phyloP scores from a whole-genome alignment of 306 rosid species.

The Potentilla sterilis region DNA sequence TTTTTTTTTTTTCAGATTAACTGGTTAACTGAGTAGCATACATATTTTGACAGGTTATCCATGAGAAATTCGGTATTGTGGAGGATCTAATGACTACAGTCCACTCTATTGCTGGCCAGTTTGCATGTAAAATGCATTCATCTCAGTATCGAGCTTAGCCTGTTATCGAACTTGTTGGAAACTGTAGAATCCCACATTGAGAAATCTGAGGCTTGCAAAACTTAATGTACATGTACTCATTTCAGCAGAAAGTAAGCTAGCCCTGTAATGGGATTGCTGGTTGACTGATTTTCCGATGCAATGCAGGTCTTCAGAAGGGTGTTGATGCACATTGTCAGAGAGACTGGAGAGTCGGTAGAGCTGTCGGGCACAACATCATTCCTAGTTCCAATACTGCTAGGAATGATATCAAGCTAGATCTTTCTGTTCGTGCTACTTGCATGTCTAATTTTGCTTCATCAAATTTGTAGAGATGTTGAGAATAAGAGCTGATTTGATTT shows the following conservation, averaged over 20 bases:
- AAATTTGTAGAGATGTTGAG: not conserved
- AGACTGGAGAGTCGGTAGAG: constrained; percentile 99
- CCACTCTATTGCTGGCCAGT: constrained; percentile 72
- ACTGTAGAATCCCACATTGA: not conserved
- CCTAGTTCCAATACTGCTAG: constrained; percentile 45
- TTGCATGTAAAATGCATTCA: not conserved
- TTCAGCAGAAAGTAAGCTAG: not conserved
- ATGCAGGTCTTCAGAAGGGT: constrained; percentile 81
- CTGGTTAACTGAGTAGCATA: not conserved
- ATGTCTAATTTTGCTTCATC: not conserved
- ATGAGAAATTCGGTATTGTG: constrained; percentile 83
- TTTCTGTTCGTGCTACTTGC: not conserved
- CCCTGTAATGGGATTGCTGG: not conserved
- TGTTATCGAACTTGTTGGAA: not conserved
- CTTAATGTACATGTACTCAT: not conserved
- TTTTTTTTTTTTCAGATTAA: too few species aligned
- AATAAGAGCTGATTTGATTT: not conserved
- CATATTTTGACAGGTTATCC: constrained; percentile 51
- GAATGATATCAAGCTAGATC: not conserved
- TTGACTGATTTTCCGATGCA: constrained; percentile 3
- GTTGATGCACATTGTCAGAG: constrained; percentile 91
- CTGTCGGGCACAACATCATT: constrained; percentile 91
- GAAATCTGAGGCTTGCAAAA: not conserved
- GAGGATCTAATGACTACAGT: constrained; percentile 97
- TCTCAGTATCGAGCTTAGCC: not conserved